A percentile compares a stretch with the other conserved stretches of the same genome.
Conservation (phyloP, 192 early-diverging fungal species). For the Gamsiella multidivaricata region DNA sequence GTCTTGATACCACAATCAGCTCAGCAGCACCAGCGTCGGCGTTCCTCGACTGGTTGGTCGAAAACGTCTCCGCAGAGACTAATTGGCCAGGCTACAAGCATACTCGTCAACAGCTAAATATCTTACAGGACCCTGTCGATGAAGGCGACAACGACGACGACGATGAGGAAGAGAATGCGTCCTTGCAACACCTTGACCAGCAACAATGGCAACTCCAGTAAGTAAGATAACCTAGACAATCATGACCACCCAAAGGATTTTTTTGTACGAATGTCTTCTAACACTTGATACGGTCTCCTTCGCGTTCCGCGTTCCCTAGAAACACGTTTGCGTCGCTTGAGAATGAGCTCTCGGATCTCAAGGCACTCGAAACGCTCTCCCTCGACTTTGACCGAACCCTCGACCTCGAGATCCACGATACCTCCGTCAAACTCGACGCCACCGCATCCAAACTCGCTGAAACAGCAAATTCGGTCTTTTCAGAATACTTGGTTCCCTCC, state of each 20-base stretch:
- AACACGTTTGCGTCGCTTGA: constrained; percentile 27
- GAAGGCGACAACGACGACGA: neutral
- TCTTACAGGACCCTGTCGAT: too few species aligned
- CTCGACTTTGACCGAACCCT: constrained; percentile 9
- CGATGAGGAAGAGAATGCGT: constrained; percentile 1
- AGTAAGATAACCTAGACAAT: too few species aligned
- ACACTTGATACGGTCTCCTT: neutral
- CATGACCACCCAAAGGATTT: too few species aligned
- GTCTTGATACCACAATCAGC: neutral
- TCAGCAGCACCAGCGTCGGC: neutral
- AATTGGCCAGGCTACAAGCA: constrained; percentile 35
- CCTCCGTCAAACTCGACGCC: constrained; percentile 32
- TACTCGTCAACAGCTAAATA: neutral
- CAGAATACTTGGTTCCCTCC: constrained; percentile 4
- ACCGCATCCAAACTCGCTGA: constrained; percentile 21
- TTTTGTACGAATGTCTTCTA: neutral
- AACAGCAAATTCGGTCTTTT: constrained; percentile 2
- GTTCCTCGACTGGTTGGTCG: constrained; percentile 35
- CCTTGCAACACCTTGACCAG: constrained; percentile 11
- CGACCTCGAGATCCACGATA: constrained; percentile 39
- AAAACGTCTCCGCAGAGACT: constrained; percentile 34
- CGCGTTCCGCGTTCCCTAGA: neutral
- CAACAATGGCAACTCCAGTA: constrained; percentile 45
- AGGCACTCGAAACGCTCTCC: constrained; percentile 15
- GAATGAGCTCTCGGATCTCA: constrained; percentile 34